Base-by-base conservation (phyloP, 2,329 filamentous ascomycete genomes). In the Simplicillium sp. region DNA sequence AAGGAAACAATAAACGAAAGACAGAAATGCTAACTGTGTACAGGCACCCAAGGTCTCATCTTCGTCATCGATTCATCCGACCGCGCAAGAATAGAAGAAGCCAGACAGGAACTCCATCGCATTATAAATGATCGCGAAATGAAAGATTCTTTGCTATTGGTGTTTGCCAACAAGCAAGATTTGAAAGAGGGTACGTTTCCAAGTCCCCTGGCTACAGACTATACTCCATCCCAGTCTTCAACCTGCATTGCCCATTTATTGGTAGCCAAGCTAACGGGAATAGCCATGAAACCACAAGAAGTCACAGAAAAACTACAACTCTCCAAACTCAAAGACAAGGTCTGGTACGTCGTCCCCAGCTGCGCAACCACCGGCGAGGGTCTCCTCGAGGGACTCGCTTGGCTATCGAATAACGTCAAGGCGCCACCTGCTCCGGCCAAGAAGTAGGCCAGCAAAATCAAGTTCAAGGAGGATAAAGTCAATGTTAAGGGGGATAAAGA, bases 131-230 rank as follows among this genome's bases (percentile, higher is more conserved):
- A 97, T 63, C 82, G 90, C 49, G 92, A 98, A 74, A 90, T 97
- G 80, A 89, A 92, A 69, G 90, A 97, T 59, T 89, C 88, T 46
- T 73, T 97, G 54, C 71, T 98, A 53, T 70, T 97, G 46, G 90
- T 98, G 34, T 97, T 98, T 64, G 92, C 92, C 58, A 98, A 98
- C 74, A 98, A 98, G 78, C 92, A 97, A 69, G 92, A 98, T 78
- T 71, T 97, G 53, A 73, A 77, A 44, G 86, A 87, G 59, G 80
- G 87, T 86, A 66, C 43, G 71, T 65, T 29, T 41, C 12, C 7
- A 13, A 25, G 5, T 25, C 20, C 9, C 20, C 5, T n/a, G n/a
- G n/a, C n/a, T n/a, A n/a, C n/a, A n/a, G n/a, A n/a, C n/a, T n/a
- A n/a, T n/a, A n/a, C n/a, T n/a, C n/a, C n/a, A n/a, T n/a, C n/a